These are phyloP conservation scores for Zygoascus ofunaensis DNA, from an alignment of 805 yeast species.

Conservation along the genomic window DNA sequence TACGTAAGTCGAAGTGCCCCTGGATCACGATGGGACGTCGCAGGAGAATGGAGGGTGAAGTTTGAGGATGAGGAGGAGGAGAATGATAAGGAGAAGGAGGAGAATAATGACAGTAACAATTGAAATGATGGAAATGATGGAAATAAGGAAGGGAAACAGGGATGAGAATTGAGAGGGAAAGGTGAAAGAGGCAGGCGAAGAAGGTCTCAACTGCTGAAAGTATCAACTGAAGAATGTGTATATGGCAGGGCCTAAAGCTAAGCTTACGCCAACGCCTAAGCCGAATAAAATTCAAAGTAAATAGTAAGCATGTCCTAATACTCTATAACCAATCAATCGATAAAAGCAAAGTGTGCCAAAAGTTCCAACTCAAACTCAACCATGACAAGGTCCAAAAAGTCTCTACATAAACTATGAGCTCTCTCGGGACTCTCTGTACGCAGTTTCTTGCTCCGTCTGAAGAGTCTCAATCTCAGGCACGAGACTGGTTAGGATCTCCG, in stretches of 20 bases:
- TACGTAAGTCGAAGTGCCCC: constrained; percentile 82
- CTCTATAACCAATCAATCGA: too few relatives aligned
- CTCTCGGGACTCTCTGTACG: constrained; percentile 27
- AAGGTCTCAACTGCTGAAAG: too few relatives aligned
- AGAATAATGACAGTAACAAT: constrained; percentile 5
- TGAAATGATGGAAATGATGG: background rate
- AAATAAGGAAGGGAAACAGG: constrained; percentile 5
- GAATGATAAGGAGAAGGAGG: constrained; percentile 1
- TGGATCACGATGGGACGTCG: constrained; percentile 89
- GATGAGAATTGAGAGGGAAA: constrained; percentile 3
- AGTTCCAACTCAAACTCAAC: too few relatives aligned
- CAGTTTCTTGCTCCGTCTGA: constrained; percentile 42
- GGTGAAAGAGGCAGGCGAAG: too few relatives aligned
- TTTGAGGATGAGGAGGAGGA: constrained; percentile 36
- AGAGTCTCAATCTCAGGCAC: constrained; percentile 55
- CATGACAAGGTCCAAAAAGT: too few relatives aligned
- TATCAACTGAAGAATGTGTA: too few relatives aligned
- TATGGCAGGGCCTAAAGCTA: too few relatives aligned
- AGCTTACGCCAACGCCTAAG: too few relatives aligned
- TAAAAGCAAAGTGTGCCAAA: too few relatives aligned
- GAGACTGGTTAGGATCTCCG: constrained; percentile 54
- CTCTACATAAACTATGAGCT: too few relatives aligned
- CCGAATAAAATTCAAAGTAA: too few relatives aligned
- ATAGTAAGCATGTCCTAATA: too few relatives aligned
- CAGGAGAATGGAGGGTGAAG: constrained; percentile 68